Evolutionary conservation across 768 basidiomycete genomes (phyloP).

Genomic region (Epithele typhae): DNA sequence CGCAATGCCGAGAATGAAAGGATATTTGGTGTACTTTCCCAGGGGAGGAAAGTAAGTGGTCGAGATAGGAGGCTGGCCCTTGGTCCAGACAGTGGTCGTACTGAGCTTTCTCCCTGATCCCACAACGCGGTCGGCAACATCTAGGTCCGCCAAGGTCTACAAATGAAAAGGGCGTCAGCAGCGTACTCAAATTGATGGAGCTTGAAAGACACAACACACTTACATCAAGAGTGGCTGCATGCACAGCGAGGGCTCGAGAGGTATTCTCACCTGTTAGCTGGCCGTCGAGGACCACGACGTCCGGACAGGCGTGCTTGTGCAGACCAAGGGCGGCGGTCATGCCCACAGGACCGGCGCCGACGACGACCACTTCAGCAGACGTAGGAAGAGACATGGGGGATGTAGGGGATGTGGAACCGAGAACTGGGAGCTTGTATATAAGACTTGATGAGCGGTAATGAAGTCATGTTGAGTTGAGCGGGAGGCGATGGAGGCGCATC

Average conservation of each 20-base stretch:
- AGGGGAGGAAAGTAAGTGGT: slow-evolving; percentile 32
- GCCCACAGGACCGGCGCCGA: slow-evolving; percentile 49
- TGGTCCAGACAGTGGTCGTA: slow-evolving; percentile 26
- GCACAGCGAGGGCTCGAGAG: slow-evolving; percentile 44
- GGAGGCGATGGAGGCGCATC: too few relatives aligned
- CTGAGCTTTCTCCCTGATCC: slow-evolving; percentile 32
- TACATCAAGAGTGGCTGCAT: slow-evolving; percentile 52
- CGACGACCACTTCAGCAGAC: slow-evolving; percentile 40
- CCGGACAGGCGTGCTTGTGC: slow-evolving; percentile 34
- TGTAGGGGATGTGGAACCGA: too few relatives aligned
- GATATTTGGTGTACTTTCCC: slow-evolving; percentile 37
- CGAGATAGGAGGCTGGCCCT: slow-evolving; percentile 23
- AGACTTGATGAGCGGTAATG: too few relatives aligned
- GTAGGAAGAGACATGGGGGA: slow-evolving; percentile 27
- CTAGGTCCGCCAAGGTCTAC: slow-evolving; percentile 44
- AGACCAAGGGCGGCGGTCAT: slow-evolving; percentile 44
- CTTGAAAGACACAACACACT: slow-evolving; percentile 4
- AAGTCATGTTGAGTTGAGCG: too few relatives aligned
- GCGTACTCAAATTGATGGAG: neutral
- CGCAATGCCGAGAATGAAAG: slow-evolving; percentile 38
- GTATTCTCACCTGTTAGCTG: slow-evolving; percentile 26
- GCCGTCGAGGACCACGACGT: slow-evolving; percentile 43
- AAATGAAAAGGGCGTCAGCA: slow-evolving; percentile 19
- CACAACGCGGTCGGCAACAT: slow-evolving; percentile 35
- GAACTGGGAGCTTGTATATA: too few relatives aligned